A percentile compares a stretch with the other conserved stretches of the same genome.
phyloP scores from a whole-genome alignment of 2,329 filamentous ascomycete species.

The Epichloe gansuensis region DNA sequence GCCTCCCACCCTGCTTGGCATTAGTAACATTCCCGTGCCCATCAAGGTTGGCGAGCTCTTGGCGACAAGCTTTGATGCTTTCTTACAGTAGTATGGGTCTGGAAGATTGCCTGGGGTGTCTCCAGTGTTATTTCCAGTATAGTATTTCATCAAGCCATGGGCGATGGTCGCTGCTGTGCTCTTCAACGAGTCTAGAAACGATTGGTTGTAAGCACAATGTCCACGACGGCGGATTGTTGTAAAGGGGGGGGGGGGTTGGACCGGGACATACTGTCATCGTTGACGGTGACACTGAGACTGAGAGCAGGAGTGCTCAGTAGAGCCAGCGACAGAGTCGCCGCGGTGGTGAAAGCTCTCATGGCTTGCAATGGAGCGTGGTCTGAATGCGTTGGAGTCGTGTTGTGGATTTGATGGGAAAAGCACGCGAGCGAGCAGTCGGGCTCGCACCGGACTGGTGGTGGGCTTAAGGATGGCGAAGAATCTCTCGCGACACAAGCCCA shows the following conservation, averaged over 20 bases:
- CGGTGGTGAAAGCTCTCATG: slow-evolving; percentile 1
- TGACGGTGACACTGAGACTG: slow-evolving; percentile 20
- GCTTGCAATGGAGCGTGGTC: neutral
- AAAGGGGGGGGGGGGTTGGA: neutral
- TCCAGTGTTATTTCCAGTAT: slow-evolving; percentile 45
- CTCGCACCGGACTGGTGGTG: neutral
- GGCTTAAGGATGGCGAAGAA: too few species aligned
- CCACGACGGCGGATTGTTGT: neutral
- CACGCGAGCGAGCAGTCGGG: neutral
- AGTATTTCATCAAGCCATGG: slow-evolving; percentile 34
- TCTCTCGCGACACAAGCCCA: neutral
- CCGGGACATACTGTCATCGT: slow-evolving; percentile 17
- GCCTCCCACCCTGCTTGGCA: slow-evolving; percentile 51
- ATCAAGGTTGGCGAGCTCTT: slow-evolving; percentile 5
- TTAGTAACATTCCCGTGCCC: neutral
- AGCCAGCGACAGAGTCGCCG: slow-evolving; percentile 7
- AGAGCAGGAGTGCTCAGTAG: slow-evolving; percentile 6
- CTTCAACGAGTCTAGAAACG: slow-evolving; percentile 33
- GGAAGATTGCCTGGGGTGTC: slow-evolving; percentile 45
- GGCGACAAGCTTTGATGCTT: slow-evolving; percentile 18
- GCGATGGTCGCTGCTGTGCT: slow-evolving; percentile 34
- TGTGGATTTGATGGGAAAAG: neutral
- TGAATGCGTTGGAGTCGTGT: neutral
- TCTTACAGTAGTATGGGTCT: slow-evolving; percentile 48
- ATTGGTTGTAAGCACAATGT: neutral